A percentile compares a stretch with the other conserved stretches of the same genome.
These are phyloP conservation scores for Blastosporella zonata DNA, from an alignment of 1,284 basidiomycete genomes.

Conservation along the genomic window DNA sequence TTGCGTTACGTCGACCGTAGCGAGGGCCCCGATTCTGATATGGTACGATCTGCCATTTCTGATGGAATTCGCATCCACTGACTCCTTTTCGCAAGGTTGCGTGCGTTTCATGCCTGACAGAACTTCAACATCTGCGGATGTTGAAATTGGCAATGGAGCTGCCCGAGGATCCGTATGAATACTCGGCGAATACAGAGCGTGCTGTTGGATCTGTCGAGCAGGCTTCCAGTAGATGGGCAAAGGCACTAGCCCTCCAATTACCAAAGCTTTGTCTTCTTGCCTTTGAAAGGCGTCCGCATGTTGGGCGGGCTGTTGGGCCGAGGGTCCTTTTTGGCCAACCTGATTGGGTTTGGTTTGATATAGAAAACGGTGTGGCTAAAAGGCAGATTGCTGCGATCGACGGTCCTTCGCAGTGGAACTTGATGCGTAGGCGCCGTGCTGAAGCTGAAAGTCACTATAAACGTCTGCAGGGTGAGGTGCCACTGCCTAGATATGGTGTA, in stretches of 20 bases:
- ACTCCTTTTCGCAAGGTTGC: conserved; percentile 2
- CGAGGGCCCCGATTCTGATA: conserved; percentile 8
- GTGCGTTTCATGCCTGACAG: conserved; percentile 9
- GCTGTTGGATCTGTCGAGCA: conserved; percentile 15
- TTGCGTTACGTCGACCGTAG: conserved; percentile 11
- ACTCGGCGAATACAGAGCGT: conserved; percentile 4
- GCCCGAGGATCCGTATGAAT: conserved; percentile 13
- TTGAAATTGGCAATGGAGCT: conserved; percentile 16
- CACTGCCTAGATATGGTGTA: neutral
- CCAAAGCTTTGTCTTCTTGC: conserved; percentile 10
- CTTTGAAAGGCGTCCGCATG: conserved; percentile 15
- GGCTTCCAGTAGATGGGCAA: conserved; percentile 12
- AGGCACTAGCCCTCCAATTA: conserved; percentile 9
- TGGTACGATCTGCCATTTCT: conserved; percentile 1
- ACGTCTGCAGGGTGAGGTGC: neutral
- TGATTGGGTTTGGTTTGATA: conserved; percentile 14
- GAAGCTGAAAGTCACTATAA: neutral
- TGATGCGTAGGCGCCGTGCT: neutral
- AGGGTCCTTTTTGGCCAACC: conserved; percentile 13
- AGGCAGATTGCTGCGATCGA: conserved; percentile 1
- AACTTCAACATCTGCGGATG: conserved; percentile 5
- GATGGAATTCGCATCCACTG: neutral
- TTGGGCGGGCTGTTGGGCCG: conserved; percentile 3
- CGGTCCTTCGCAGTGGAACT: neutral
- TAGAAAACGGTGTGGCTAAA: neutral